A percentile compares a stretch with the other conserved stretches of the same genome.
phyloP scores from a whole-genome alignment of 441 rosid genomes.

The Omphalea diandra region DNA sequence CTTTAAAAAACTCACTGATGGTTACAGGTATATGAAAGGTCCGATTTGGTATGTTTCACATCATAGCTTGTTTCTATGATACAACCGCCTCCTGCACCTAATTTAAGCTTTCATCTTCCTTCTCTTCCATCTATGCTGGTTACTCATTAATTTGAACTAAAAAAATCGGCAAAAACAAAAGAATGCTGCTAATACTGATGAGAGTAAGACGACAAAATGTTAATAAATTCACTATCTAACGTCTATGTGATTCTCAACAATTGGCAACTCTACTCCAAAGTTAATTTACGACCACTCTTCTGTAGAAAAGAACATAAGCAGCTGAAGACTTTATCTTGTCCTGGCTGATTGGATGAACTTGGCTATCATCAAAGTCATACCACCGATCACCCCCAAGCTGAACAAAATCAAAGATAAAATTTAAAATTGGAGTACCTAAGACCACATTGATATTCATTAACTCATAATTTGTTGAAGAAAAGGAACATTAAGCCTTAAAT shows the following conservation, averaged over 20 bases:
- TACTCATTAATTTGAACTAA: conserved; percentile 27
- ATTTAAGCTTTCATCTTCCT: conserved; percentile 15
- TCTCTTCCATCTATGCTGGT: conserved; percentile 15
- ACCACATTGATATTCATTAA: too few relatives aligned
- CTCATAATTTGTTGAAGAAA: background rate
- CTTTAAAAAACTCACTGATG: conserved; percentile 20
- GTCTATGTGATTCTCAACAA: conserved; percentile 17
- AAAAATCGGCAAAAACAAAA: conserved; percentile 30
- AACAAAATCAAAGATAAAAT: background rate
- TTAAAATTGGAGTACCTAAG: background rate
- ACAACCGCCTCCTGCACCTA: conserved; percentile 37
- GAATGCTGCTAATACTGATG: conserved; percentile 33
- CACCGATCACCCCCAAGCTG: conserved; percentile 92
- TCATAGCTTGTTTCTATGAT: conserved; percentile 35
- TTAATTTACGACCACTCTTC: conserved; percentile 65
- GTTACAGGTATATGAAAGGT: conserved; percentile 19
- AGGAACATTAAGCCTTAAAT: background rate
- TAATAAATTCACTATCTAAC: conserved; percentile 25
- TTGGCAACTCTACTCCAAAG: conserved; percentile 16
- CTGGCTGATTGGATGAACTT: conserved; percentile 60
- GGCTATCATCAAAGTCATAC: conserved; percentile 95
- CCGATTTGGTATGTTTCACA: conserved; percentile 22
- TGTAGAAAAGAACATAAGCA: conserved; percentile 94
- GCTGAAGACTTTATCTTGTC: conserved; percentile 94
- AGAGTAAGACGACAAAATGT: conserved; percentile 24